Evolutionary conservation across 2,329 filamentous ascomycete species (phyloP).

Genomic region (Colletotrichum musicola): DNA sequence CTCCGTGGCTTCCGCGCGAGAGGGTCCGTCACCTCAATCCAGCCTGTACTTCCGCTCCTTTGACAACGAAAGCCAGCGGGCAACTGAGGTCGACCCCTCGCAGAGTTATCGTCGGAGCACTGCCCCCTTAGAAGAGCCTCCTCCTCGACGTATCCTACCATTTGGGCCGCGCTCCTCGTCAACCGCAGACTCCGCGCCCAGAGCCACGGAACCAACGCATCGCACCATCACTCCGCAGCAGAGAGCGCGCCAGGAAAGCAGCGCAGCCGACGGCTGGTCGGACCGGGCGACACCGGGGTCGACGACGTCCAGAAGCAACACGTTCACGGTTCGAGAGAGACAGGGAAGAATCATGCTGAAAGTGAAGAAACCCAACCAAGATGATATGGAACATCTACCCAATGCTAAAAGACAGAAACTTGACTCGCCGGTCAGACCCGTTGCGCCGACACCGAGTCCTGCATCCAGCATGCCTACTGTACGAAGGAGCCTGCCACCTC

Average conservation of each 20-base stretch:
- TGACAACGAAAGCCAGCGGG: not conserved
- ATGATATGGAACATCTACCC: not conserved
- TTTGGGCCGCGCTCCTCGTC: not conserved
- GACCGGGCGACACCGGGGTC: not conserved
- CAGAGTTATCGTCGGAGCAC: not conserved
- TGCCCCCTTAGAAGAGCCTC: not conserved
- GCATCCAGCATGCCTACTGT: not conserved
- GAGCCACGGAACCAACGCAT: not conserved
- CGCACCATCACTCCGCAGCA: not conserved
- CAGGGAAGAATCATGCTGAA: not conserved
- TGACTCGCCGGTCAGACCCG: not conserved
- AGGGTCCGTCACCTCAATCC: not conserved
- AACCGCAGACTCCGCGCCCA: not conserved
- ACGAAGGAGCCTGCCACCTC: not conserved
- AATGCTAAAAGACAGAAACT: constrained; percentile 12
- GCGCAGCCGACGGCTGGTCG: too few species aligned
- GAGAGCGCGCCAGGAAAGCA: not conserved
- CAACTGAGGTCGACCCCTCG: not conserved
- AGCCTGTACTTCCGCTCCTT: not conserved
- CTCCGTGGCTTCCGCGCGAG: not conserved
- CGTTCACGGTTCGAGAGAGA: not conserved
- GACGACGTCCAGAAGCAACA: not conserved
- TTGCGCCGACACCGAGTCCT: constrained; percentile 1
- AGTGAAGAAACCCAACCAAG: not conserved
- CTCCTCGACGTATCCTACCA: constrained; percentile 8